Conservation (phyloP, 495 filamentous ascomycete species). For the Hyaloscypha finlandica region DNA sequence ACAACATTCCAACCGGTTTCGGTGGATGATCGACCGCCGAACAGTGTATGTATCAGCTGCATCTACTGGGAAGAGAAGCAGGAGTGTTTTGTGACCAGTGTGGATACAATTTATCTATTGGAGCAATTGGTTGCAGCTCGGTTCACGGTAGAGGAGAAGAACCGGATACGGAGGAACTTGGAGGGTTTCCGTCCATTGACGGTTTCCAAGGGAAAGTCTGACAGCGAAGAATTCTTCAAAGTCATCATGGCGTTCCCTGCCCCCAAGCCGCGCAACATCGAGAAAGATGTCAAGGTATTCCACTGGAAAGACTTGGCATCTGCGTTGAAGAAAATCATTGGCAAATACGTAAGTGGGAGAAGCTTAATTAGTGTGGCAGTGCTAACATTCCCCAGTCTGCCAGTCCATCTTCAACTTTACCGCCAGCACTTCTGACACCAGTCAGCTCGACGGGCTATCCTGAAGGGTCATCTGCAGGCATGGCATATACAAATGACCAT, state of each 20-base stretch:
- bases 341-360: constrained; percentile 80
- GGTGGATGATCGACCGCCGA: constrained; percentile 67
- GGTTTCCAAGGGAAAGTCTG: constrained; percentile 85
- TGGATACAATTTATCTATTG: constrained; percentile 91
- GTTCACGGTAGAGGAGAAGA: constrained; percentile 97
- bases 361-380: neutral
- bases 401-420: constrained; percentile 35
- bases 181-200: constrained; percentile 90
- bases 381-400: constrained; percentile 32
- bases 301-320: constrained; percentile 82
- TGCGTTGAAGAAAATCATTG: constrained; percentile 94
- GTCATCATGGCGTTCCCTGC: constrained; percentile 96
- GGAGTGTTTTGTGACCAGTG: constrained; percentile 91
- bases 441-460: constrained; percentile 31
- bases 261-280: constrained; percentile 95
- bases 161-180: constrained; percentile 91
- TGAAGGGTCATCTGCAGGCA: constrained; percentile 25
- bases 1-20: constrained; percentile 71
- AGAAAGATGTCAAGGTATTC: constrained; percentile 99
- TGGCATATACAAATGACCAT: constrained; percentile 26
- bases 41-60: constrained; percentile 85
- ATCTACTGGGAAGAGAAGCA: constrained; percentile 90
- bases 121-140: constrained; percentile 79
- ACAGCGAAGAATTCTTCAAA: constrained; percentile 97
- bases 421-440: constrained; percentile 33